phyloP scores from a whole-genome alignment of 257 asterid genomes.

The Mentha longifolia region DNA sequence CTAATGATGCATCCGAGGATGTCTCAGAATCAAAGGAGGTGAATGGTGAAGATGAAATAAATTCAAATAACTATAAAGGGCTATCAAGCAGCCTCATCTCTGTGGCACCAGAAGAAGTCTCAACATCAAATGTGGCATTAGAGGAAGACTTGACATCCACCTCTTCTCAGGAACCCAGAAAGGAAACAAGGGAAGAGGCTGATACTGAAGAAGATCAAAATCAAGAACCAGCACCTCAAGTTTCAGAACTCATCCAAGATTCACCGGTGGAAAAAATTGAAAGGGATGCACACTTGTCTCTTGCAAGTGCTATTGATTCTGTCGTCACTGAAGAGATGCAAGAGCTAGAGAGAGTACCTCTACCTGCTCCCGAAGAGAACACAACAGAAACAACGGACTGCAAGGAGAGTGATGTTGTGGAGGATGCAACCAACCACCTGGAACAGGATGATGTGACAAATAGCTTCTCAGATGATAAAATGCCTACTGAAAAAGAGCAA shows the following conservation, averaged over 20 bases:
- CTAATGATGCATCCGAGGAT: constrained; percentile 9
- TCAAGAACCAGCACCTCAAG: constrained; percentile 27
- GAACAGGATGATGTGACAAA: constrained; percentile 27
- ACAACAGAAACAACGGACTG: constrained; percentile 16
- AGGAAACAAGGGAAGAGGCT: constrained; percentile 21
- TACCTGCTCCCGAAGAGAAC: constrained; percentile 30
- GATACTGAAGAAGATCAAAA: constrained; percentile 33
- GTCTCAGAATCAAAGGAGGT: constrained; percentile 29
- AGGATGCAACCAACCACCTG: constrained; percentile 26
- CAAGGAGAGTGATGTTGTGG: constrained; percentile 28
- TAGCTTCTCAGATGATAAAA: constrained; percentile 26
- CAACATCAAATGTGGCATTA: constrained; percentile 23
- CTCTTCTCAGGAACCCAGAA: constrained; percentile 27
- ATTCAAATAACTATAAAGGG: constrained; percentile 16
- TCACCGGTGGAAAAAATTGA: constrained; percentile 25
- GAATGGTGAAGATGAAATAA: constrained; percentile 27
- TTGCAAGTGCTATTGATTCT: constrained; percentile 32
- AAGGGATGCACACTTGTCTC: constrained; percentile 15
- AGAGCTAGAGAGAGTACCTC: constrained; percentile 25
- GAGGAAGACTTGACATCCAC: constrained; percentile 31
- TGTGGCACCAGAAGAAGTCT: constrained; percentile 23
- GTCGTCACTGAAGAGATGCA: constrained; percentile 25
- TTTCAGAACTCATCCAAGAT: constrained; percentile 27
- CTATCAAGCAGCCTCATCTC: constrained; percentile 26
- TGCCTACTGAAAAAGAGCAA: constrained; percentile 27